phyloP scores from a whole-genome alignment of 2,329 filamentous ascomycete species.

The Fulvia fulva region DNA sequence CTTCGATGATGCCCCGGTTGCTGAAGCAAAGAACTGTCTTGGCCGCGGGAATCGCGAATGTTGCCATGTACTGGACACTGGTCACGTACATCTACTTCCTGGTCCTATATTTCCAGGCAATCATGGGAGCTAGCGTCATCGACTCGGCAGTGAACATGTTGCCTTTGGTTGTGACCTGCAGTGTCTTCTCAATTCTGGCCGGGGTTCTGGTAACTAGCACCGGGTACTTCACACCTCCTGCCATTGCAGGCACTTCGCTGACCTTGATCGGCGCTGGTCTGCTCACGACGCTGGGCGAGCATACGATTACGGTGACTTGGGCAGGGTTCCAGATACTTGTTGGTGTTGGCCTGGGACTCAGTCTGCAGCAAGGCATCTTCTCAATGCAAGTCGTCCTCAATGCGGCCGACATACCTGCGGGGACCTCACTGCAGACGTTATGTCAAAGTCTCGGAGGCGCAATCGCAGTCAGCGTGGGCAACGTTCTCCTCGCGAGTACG shows the following conservation, averaged over 20 bases:
- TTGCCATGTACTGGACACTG: neutral
- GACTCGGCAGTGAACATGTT: neutral
- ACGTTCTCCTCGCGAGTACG: neutral
- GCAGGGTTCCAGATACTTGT: neutral
- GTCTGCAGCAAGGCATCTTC: neutral
- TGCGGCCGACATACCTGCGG: neutral
- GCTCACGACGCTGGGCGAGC: neutral
- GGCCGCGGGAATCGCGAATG: neutral
- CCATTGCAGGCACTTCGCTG: neutral
- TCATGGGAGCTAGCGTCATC: neutral
- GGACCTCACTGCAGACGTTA: neutral
- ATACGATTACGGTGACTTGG: neutral
- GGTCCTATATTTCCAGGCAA: neutral
- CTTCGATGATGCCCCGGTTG: neutral
- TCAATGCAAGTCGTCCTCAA: neutral
- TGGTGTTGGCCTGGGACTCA: neutral
- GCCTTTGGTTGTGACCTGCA: neutral
- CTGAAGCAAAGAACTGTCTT: neutral
- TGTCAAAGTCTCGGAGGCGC: neutral
- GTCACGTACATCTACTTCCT: constrained; percentile 1
- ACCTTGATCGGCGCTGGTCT: neutral
- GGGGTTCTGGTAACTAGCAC: neutral
- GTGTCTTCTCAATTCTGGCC: neutral
- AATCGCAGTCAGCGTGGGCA: neutral
- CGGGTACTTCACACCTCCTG: neutral